phyloP scores from a whole-genome alignment of 441 rosid genomes.

The Sinapis alba region DNA sequence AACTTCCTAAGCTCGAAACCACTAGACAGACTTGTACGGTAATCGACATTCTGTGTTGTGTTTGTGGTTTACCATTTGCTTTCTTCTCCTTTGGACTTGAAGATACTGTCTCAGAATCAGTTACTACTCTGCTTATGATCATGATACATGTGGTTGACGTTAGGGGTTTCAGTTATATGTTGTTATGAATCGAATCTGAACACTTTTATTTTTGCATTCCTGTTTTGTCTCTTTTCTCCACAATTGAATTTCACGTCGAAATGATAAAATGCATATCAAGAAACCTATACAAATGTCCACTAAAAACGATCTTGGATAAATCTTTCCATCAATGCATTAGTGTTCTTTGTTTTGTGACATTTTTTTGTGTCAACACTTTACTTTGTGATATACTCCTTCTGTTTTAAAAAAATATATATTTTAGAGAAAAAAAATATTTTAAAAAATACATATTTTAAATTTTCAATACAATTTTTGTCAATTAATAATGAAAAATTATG shows the following conservation, averaged over 20 bases:
- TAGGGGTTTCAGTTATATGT: background rate
- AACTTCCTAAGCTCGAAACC: constrained; percentile 14
- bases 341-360: background rate
- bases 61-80: background rate
- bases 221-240: background rate
- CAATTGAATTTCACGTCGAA: background rate
- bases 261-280: background rate
- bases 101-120: background rate
- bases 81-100: background rate
- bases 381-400: too few relatives aligned
- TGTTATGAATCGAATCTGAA: background rate
- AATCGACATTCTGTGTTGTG: background rate
- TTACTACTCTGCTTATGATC: constrained; percentile 6
- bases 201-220: background rate
- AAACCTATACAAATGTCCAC: background rate
- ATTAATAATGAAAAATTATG: too few relatives aligned
- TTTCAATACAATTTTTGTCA: too few relatives aligned
- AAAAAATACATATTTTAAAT: too few relatives aligned
- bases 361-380: too few relatives aligned
- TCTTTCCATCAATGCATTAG: background rate
- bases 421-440: too few relatives aligned
- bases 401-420: too few relatives aligned
- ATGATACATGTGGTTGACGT: constrained; percentile 3
- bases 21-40: background rate
- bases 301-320: background rate